A percentile compares a stretch with the other conserved stretches of the same genome.
Conservation (phyloP, 495 filamentous ascomycete genomes). For the Xylaria scruposa region DNA sequence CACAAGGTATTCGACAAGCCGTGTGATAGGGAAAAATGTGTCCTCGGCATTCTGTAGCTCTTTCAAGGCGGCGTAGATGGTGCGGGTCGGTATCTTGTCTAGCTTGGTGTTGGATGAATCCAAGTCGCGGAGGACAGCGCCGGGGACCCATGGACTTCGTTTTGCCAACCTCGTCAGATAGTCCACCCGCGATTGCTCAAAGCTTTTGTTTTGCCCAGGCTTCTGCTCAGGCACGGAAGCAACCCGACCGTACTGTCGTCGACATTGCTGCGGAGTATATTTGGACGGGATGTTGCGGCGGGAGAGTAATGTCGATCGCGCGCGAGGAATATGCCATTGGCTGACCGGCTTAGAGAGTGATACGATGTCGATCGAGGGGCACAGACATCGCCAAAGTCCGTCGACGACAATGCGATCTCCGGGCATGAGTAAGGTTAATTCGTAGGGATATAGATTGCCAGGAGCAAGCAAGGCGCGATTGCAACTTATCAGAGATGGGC, state of each 20-base stretch:
- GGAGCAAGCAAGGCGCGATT: background rate
- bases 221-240: background rate
- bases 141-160: slow-evolving; percentile 38
- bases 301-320: slow-evolving; percentile 27
- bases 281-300: slow-evolving; percentile 5
- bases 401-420: slow-evolving; percentile 58
- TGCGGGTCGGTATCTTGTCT: slow-evolving; percentile 37
- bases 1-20: slow-evolving; percentile 64
- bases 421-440: slow-evolving; percentile 48
- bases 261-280: slow-evolving; percentile 22
- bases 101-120: slow-evolving; percentile 31
- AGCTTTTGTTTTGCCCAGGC: background rate
- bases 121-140: slow-evolving; percentile 24
- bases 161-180: slow-evolving; percentile 37
- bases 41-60: slow-evolving; percentile 39
- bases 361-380: slow-evolving; percentile 60
- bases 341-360: slow-evolving; percentile 37
- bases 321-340: slow-evolving; percentile 19
- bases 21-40: slow-evolving; percentile 41
- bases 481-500: background rate
- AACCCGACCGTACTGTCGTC: slow-evolving; percentile 27
- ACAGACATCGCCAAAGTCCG: slow-evolving; percentile 72
- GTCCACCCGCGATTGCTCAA: slow-evolving; percentile 28
- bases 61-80: slow-evolving; percentile 57
- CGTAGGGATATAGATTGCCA: background rate